These are phyloP conservation scores for Cicer yamashitae DNA, from an alignment of 306 rosid genomes.

Conservation along the genomic window DNA sequence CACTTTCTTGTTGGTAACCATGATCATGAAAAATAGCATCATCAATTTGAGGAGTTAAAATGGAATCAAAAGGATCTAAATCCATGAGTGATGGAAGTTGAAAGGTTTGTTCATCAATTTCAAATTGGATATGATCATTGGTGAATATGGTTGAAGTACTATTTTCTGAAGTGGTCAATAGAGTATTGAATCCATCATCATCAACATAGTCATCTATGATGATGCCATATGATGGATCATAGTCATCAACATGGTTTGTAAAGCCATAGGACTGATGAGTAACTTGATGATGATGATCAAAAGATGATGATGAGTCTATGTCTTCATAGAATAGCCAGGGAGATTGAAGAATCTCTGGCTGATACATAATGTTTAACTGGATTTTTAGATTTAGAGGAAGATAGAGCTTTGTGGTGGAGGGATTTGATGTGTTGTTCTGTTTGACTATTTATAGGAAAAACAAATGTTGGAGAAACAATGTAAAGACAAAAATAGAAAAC, in stretches of 20 bases:
- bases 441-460: constrained; percentile 39
- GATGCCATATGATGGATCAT: constrained; percentile 24
- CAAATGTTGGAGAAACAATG: not conserved
- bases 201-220: constrained; percentile 27
- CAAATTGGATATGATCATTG: constrained; percentile 36
- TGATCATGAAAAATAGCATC: not conserved
- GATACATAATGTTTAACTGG: constrained; percentile 46
- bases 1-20: constrained; percentile 49
- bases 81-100: constrained; percentile 52
- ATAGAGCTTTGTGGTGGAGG: constrained; percentile 3
- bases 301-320: constrained; percentile 52
- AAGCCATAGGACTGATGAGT: constrained; percentile 41
- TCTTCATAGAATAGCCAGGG: constrained; percentile 47
- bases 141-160: constrained; percentile 32
- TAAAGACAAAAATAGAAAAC: constrained; percentile 33
- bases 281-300: constrained; percentile 38
- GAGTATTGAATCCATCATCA: constrained; percentile 48
- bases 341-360: constrained; percentile 44
- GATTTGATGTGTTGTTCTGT: constrained; percentile 17
- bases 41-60: constrained; percentile 27
- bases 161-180: constrained; percentile 33
- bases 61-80: constrained; percentile 45
- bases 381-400: constrained; percentile 36
- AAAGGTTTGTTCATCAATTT: constrained; percentile 44
- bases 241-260: constrained; percentile 37